Evolutionary conservation across 2,329 filamentous ascomycete species (phyloP), one percentile per base, ranked within the genome.

Genomic region (Biscogniauxia marginata): DNA sequence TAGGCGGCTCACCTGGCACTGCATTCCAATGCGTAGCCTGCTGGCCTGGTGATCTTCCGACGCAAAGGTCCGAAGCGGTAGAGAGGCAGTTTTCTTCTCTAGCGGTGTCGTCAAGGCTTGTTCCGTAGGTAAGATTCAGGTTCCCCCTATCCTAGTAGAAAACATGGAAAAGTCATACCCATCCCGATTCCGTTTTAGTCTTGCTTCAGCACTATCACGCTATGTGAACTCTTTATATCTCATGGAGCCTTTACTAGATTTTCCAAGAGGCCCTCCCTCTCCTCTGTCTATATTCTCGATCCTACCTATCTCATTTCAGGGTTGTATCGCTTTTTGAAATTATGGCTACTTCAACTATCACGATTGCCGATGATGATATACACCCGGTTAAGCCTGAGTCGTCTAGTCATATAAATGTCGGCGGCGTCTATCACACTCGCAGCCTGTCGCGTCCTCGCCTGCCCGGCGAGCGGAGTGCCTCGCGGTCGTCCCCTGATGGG

Each of bases 341-440:
- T 21, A 70, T 70, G 67, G 60, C 63, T 48, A 50, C 59, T 25
- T 49, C 64, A 23, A 59, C 65, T 20, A 63, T 71, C 56, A 66
- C 63, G 46, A 70, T 71, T 51, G 66, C 61, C 23, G 61, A 63
- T 46, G 70, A 69, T 54, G 64, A 70, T 52, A 49, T 58, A n/a
- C 45, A 61, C 49, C 57, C 62, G 25, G 57, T 61, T 21, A 70
- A 70, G 55, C 63, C 57, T 18, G 58, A 59, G 23, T 48, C 23
- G 7, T 52, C 61, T 44, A 55, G 56, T 30, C 49, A 55, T n/a
- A 50, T 51, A 13, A 54, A 66, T 39, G 52, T 67, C 30, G 71
- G 69, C 7, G 72, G 72, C 20, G 65, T 74, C 13, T 74, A 71
- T 63, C 65, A 71, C 57, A 67, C 70, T 8, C 68, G 71, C 21